Evolutionary conservation across 1,139 yeast species (phyloP).

Genomic region (Scheffersomyces titani): DNA sequence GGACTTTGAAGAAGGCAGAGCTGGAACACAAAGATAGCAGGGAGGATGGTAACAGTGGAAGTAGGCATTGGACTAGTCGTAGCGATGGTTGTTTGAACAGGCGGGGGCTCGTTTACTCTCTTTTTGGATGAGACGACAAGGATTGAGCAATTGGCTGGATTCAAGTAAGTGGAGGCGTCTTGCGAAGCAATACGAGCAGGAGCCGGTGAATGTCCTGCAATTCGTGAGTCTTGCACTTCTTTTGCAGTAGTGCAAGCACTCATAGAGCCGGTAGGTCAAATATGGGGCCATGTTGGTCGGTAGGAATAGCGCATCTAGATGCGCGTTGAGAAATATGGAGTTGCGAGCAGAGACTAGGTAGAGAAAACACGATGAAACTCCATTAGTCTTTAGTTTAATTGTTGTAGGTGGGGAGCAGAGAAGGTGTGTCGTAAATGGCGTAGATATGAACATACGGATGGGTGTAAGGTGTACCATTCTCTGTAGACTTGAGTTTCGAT

Average conservation of each 20-base stretch:
- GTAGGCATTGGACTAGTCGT: too few relatives aligned
- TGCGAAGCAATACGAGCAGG: background rate
- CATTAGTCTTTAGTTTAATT: background rate
- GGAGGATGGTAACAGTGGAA: background rate
- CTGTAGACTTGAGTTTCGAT: background rate
- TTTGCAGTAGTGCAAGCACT: background rate
- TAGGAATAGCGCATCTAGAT: background rate
- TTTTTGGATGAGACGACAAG: background rate
- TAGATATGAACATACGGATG: too few relatives aligned
- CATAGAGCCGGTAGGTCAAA: background rate
- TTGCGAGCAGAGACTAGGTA: background rate
- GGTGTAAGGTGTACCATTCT: background rate
- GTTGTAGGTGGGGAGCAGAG: background rate
- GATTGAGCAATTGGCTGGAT: background rate
- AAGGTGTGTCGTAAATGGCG: too few relatives aligned
- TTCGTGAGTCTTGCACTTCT: background rate
- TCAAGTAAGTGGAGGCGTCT: background rate
- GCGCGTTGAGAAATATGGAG: background rate
- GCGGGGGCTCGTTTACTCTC: background rate
- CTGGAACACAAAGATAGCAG: background rate
- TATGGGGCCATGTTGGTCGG: background rate
- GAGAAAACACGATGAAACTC: background rate
- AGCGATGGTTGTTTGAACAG: too few relatives aligned
- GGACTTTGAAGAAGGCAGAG: background rate
- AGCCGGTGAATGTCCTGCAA: background rate